These are phyloP conservation scores for Thelonectria blattea DNA, from an alignment of 2,329 filamentous ascomycete species.

Conservation along the genomic window DNA sequence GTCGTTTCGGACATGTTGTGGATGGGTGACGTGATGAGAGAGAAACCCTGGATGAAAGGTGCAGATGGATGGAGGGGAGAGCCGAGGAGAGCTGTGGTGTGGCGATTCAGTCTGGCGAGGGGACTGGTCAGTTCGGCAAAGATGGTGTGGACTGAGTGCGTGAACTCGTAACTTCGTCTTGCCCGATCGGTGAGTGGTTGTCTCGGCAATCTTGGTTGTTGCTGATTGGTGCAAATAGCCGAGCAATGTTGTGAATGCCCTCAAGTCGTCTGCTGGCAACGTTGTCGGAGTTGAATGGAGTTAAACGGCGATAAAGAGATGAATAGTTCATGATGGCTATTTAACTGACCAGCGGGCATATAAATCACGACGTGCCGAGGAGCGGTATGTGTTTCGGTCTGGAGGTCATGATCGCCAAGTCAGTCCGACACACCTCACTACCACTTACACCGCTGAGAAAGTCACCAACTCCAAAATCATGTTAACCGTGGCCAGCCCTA, in stretches of 20 bases:
- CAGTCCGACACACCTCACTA: too few relatives aligned
- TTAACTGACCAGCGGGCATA: not conserved
- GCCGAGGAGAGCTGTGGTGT: not conserved
- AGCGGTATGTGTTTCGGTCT: not conserved
- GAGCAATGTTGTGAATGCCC: not conserved
- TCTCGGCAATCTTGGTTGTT: constrained; percentile 24
- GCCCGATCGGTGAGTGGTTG: constrained; percentile 15
- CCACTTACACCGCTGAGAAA: too few relatives aligned
- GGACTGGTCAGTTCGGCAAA: constrained; percentile 21
- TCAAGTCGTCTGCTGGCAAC: not conserved
- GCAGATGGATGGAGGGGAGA: constrained; percentile 8
- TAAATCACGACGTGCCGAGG: not conserved
- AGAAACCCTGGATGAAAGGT: not conserved
- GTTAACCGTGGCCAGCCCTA: constrained; percentile 3
- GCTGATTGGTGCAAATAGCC: constrained; percentile 10
- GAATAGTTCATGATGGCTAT: not conserved
- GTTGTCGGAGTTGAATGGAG: not conserved
- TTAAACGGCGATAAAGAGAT: not conserved
- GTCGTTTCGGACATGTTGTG: not conserved
- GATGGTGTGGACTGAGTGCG: not conserved
- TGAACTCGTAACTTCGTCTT: too few relatives aligned
- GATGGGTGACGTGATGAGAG: not conserved
- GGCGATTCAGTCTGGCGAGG: not conserved
- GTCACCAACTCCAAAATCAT: too few relatives aligned
- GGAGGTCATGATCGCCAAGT: too few relatives aligned